Evolutionary conservation across 169 alveolate genomes (phyloP).

Genomic region (Plasmodium fragile): DNA sequence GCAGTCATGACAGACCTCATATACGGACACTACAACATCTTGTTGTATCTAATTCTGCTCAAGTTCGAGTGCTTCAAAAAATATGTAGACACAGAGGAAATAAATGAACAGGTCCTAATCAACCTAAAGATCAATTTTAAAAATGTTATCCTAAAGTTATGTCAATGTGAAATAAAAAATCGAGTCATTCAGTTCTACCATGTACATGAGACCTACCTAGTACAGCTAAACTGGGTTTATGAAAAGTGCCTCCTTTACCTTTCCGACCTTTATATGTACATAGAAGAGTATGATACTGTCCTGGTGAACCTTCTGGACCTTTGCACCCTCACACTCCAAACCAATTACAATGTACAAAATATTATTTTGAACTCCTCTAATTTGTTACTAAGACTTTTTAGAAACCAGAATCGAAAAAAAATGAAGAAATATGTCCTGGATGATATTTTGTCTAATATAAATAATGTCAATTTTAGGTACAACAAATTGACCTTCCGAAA

Average conservation of each 20-base stretch:
- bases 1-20: constrained; percentile 21
- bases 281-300: constrained; percentile 60
- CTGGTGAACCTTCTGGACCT: constrained; percentile 41
- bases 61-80: constrained; percentile 45
- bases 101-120: constrained; percentile 29
- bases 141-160: constrained; percentile 38
- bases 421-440: constrained; percentile 58
- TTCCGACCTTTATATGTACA: constrained; percentile 27
- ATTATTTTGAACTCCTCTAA: constrained; percentile 36
- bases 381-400: constrained; percentile 28
- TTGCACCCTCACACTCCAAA: constrained; percentile 40
- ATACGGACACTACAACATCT: constrained; percentile 54
- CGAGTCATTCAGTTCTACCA: constrained; percentile 49
- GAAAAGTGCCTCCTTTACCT: constrained; percentile 51
- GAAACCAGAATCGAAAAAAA: neutral
- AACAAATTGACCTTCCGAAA: constrained; percentile 56
- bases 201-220: constrained; percentile 42
- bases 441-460: constrained; percentile 35
- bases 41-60: constrained; percentile 34
- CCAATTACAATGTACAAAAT: constrained; percentile 50
- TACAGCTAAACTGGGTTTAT: constrained; percentile 33
- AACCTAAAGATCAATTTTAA: constrained; percentile 34
- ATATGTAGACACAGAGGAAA: constrained; percentile 17
- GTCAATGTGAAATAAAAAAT: constrained; percentile 43
- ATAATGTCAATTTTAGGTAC: constrained; percentile 43